Conservation (phyloP, 192 early-diverging fungal genomes). For the Backusella mclennaniae region DNA sequence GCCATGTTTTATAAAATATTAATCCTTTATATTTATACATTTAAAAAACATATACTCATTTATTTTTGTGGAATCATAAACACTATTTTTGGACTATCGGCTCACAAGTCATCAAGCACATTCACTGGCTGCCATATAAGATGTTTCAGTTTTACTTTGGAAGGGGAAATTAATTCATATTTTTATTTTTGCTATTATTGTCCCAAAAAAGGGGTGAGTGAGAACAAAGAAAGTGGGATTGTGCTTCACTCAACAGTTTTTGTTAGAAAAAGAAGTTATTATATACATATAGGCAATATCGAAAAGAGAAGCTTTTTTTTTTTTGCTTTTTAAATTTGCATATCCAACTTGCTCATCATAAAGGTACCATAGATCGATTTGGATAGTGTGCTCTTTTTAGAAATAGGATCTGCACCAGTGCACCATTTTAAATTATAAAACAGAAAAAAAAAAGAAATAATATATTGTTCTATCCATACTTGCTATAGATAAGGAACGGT, state of each 20-base stretch:
- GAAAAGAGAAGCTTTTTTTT: no score
- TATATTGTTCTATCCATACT: neutral
- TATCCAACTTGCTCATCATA: neutral
- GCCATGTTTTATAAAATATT: no score
- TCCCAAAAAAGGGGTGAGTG: neutral
- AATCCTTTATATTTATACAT: neutral
- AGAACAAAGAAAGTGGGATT: neutral
- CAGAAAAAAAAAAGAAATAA: neutral
- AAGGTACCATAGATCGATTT: no score
- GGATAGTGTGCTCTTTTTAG: no score
- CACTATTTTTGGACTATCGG: neutral
- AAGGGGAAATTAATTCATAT: neutral
- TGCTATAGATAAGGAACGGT: neutral
- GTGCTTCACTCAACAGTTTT: neutral
- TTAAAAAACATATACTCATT: neutral
- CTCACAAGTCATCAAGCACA: neutral
- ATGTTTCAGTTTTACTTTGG: neutral
- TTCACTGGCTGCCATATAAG: neutral
- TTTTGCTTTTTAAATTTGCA: neutral
- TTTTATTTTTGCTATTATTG: neutral
- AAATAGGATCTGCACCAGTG: neutral
- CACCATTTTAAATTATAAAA: neutral
- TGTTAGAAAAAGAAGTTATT: neutral
- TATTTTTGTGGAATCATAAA: neutral
- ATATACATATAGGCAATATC: neutral